Percentiles rank a stretch among this genome's conserved stretches.
These are phyloP conservation scores for Microbotryum silenes-acaulis DNA, from an alignment of 1,284 basidiomycete species.

Conservation along the genomic window DNA sequence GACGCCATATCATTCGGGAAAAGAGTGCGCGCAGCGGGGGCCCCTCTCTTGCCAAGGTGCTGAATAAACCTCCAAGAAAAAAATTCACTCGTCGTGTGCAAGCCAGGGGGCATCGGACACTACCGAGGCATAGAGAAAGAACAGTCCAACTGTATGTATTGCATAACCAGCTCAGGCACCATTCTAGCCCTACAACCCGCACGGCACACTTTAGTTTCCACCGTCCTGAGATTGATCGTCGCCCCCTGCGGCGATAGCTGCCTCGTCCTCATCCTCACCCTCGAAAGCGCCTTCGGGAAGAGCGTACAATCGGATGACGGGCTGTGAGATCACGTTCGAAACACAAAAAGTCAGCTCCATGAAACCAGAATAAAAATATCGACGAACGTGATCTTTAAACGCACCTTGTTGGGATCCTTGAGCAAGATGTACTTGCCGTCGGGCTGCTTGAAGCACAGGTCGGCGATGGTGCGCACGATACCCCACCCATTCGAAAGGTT, in stretches of 20 bases:
- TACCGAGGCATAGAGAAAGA: no score
- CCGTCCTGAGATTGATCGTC: constrained; percentile 7
- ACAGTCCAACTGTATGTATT: no score
- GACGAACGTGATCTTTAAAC: constrained; percentile 33
- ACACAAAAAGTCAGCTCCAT: constrained; percentile 6
- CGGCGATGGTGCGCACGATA: constrained; percentile 87
- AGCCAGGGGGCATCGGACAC: no score
- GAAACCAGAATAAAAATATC: constrained; percentile 10
- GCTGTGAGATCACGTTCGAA: constrained; percentile 47
- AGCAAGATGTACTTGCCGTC: constrained; percentile 94
- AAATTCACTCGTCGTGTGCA: no score
- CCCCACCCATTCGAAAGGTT: constrained; percentile 97
- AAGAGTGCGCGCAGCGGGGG: no score
- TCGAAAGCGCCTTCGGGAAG: constrained; percentile 80
- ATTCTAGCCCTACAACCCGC: no score
- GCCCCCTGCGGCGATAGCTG: constrained; percentile 12
- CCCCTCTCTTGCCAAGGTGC: no score
- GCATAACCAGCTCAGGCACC: no score
- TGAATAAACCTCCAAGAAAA: no score
- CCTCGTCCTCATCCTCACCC: constrained; percentile 50
- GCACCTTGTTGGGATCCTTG: constrained; percentile 92
- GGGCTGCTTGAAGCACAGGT: constrained; percentile 86
- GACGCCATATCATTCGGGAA: no score
- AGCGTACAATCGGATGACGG: constrained; percentile 84
- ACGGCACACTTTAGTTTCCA: neutral